phyloP scores from a whole-genome alignment of 805 yeast genomes.

The Cyberlindnera xishuangbannaensis region DNA sequence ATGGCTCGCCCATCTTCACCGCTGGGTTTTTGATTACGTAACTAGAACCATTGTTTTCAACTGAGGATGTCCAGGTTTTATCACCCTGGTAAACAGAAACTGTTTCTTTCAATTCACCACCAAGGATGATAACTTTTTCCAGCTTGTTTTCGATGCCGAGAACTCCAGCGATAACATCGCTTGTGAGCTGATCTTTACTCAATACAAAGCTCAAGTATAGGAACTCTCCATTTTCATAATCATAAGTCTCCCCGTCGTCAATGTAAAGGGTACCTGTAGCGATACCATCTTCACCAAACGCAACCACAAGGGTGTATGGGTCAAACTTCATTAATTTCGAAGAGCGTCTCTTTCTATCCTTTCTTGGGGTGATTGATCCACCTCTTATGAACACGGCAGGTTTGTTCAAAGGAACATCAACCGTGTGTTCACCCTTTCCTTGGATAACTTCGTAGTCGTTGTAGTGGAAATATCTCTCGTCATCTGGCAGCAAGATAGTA shows the following conservation, averaged over 20 bases:
- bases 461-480: slow-evolving; percentile 52
- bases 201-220: slow-evolving; percentile 37
- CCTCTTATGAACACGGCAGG: slow-evolving; percentile 73
- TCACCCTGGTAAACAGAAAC: slow-evolving; percentile 33
- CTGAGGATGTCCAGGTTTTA: slow-evolving; percentile 31
- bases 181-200: slow-evolving; percentile 28
- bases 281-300: slow-evolving; percentile 40
- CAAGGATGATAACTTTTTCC: slow-evolving; percentile 52
- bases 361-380: slow-evolving; percentile 67
- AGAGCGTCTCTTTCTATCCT: slow-evolving; percentile 75
- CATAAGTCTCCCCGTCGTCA: slow-evolving; percentile 81
- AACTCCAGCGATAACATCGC: slow-evolving; percentile 24
- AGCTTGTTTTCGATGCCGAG: slow-evolving; percentile 30
- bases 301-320: slow-evolving; percentile 73
- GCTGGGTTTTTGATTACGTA: slow-evolving; percentile 43
- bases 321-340: slow-evolving; percentile 68
- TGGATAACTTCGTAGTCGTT: slow-evolving; percentile 28
- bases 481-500: slow-evolving; percentile 34
- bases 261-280: slow-evolving; percentile 62
- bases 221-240: slow-evolving; percentile 46
- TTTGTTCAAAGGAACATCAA: slow-evolving; percentile 45
- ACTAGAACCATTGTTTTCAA: slow-evolving; percentile 19
- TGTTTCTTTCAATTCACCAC: slow-evolving; percentile 19
- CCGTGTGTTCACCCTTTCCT: slow-evolving; percentile 35
- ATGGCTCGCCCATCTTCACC: slow-evolving; percentile 38